A percentile compares a stretch with the other conserved stretches of the same genome.
phyloP scores from a whole-genome alignment of 208 protist species.

The Trypanosoma scelopori region DNA sequence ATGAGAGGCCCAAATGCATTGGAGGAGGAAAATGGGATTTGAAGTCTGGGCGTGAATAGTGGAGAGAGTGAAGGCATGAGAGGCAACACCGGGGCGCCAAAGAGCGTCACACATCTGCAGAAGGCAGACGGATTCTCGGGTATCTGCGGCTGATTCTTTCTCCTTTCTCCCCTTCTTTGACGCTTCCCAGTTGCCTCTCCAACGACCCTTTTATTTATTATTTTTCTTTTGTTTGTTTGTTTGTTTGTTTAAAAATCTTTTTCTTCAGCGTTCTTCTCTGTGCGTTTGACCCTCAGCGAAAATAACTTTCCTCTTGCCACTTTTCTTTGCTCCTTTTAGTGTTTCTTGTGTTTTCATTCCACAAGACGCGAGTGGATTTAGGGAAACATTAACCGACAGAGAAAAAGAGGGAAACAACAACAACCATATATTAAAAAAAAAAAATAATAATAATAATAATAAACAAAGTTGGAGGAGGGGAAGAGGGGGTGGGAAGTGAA shows the following conservation, averaged over 20 bases:
- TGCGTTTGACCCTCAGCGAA: not conserved
- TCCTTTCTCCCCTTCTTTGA: not conserved
- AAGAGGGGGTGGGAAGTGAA: not conserved
- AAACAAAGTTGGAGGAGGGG: conserved; percentile 5
- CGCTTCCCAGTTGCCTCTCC: not conserved
- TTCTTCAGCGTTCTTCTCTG: conserved; percentile 5
- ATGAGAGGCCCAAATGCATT: too few relatives aligned
- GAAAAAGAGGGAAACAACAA: too few relatives aligned
- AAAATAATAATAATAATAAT: conserved; percentile 1
- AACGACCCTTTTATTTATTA: too few relatives aligned
- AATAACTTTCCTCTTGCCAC: not conserved
- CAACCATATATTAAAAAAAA: conserved; percentile 1
- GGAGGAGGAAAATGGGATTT: too few relatives aligned
- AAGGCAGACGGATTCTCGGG: not conserved
- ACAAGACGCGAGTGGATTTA: too few relatives aligned
- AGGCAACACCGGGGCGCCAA: too few relatives aligned
- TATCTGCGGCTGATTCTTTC: too few relatives aligned
- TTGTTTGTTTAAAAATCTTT: too few relatives aligned
- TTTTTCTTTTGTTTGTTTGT: too few relatives aligned
- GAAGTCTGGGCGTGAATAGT: too few relatives aligned
- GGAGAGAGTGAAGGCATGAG: too few relatives aligned
- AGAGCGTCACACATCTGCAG: too few relatives aligned
- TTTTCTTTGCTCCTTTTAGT: not conserved
- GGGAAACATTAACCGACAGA: conserved; percentile 11
- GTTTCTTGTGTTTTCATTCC: not conserved